Percentiles rank a stretch among this genome's conserved stretches.
Evolutionary conservation across 2,329 filamentous ascomycete genomes (phyloP).

Genomic region (Alternaria brassicicola): DNA sequence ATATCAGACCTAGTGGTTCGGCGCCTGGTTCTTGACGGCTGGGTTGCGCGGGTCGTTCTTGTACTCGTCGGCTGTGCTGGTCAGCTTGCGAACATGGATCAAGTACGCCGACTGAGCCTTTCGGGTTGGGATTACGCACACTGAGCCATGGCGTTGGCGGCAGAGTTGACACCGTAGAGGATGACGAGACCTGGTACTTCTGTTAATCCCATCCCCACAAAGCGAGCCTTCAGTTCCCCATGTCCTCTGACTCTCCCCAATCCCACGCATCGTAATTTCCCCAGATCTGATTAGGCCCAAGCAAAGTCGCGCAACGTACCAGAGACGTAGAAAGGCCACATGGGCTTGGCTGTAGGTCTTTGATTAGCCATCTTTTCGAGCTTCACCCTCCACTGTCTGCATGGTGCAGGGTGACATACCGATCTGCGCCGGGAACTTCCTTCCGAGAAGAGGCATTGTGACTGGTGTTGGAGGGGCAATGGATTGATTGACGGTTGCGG

Average conservation of each 20-base stretch:
- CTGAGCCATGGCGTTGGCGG: constrained; percentile 76
- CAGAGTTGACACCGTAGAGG: constrained; percentile 88
- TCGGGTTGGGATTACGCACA: constrained; percentile 63
- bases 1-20: constrained; percentile 38
- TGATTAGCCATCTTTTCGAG: constrained; percentile 36
- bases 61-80: constrained; percentile 78
- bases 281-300: neutral
- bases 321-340: constrained; percentile 92
- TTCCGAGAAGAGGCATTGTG: constrained; percentile 56
- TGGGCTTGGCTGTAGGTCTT: constrained; percentile 73
- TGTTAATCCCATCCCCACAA: constrained; percentile 24
- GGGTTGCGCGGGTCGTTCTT: constrained; percentile 97
- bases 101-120: neutral
- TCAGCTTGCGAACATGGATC: constrained; percentile 24
- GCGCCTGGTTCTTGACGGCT: constrained; percentile 42
- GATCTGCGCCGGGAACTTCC: constrained; percentile 59
- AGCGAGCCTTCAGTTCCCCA: neutral
- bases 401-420: constrained; percentile 48
- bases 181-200: constrained; percentile 73
- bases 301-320: constrained; percentile 66
- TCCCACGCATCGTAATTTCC: constrained; percentile 5
- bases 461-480: constrained; percentile 38
- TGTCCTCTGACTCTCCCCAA: constrained; percentile 12
- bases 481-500: constrained; percentile 38
- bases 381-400: constrained; percentile 3